Evolutionary conservation across 306 rosid genomes (phyloP).

Genomic region (Mimosa pudica): DNA sequence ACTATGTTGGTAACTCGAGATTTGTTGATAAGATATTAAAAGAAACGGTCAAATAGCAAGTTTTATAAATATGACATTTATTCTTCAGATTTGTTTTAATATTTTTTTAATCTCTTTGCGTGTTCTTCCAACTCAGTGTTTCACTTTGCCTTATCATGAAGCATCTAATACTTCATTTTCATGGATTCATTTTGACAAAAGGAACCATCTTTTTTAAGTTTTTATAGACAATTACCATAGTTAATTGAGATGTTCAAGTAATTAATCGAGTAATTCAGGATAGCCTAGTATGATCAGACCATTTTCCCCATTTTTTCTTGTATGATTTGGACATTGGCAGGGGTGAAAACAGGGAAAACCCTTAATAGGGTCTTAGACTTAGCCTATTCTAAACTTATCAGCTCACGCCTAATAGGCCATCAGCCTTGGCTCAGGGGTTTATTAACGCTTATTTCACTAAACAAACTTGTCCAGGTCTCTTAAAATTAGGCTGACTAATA

Average conservation of each 20-base stretch:
- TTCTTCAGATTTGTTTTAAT: slow-evolving; percentile 21
- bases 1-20: slow-evolving; percentile 23
- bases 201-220: not conserved
- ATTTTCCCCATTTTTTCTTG: no score
- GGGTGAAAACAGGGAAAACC: no score
- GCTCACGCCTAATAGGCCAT: no score
- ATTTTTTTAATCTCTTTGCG: not conserved
- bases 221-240: not conserved
- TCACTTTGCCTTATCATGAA: slow-evolving; percentile 10
- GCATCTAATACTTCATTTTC: not conserved
- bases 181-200: not conserved
- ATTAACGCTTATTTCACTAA: no score
- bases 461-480: no score
- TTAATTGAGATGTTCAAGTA: not conserved
- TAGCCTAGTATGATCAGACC: not conserved
- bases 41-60: not conserved
- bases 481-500: no score
- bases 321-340: no score
- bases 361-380: no score
- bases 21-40: not conserved
- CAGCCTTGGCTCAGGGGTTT: no score
- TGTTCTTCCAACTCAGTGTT: slow-evolving; percentile 31
- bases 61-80: not conserved
- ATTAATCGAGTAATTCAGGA: not conserved
- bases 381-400: no score